Percentiles rank a stretch among this genome's conserved stretches.
Evolutionary conservation across 495 filamentous ascomycete genomes (phyloP).

Genomic region (Penicillium coffeae): DNA sequence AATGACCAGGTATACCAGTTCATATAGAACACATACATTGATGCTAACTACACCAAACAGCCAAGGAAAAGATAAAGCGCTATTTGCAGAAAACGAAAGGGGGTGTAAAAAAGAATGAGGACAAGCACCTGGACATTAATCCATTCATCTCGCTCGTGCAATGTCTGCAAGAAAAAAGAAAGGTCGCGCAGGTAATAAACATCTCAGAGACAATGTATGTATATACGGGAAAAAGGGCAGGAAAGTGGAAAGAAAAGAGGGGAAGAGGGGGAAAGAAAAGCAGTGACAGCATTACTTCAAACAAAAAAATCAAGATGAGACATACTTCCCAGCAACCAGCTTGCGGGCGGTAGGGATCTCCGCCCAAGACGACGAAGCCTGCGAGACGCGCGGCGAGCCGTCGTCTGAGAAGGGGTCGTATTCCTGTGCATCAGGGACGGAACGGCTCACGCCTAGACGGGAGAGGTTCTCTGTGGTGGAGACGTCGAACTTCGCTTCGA

Average conservation of each 20-base stretch:
- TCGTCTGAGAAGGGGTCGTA: conserved; percentile 69
- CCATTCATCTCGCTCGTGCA: conserved; percentile 1
- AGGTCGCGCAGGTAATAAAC: too few species aligned
- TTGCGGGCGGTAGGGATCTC: conserved; percentile 68
- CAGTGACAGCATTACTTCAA: background rate
- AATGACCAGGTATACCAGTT: too few species aligned
- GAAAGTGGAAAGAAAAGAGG: too few species aligned
- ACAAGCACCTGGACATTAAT: conserved; percentile 5
- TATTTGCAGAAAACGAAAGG: conserved; percentile 23
- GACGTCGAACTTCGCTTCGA: conserved; percentile 83
- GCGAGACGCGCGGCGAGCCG: conserved; percentile 16
- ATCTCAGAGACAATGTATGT: too few species aligned
- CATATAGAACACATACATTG: too few species aligned
- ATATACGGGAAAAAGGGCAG: too few species aligned
- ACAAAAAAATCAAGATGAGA: conserved; percentile 18
- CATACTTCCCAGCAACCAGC: conserved; percentile 75
- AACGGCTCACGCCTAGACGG: conserved; percentile 57
- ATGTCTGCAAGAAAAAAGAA: background rate
- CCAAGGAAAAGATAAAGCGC: conserved; percentile 13
- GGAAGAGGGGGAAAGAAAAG: conserved; percentile 2
- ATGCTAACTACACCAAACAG: conserved; percentile 25
- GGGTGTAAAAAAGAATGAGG: conserved; percentile 11
- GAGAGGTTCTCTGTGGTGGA: conserved; percentile 50
- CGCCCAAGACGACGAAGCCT: conserved; percentile 62
- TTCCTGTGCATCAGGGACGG: conserved; percentile 29